A percentile compares a stretch with the other conserved stretches of the same genome.
Evolutionary conservation across 2,329 filamentous ascomycete species (phyloP).

Genomic region (Curvularia verruculosa): DNA sequence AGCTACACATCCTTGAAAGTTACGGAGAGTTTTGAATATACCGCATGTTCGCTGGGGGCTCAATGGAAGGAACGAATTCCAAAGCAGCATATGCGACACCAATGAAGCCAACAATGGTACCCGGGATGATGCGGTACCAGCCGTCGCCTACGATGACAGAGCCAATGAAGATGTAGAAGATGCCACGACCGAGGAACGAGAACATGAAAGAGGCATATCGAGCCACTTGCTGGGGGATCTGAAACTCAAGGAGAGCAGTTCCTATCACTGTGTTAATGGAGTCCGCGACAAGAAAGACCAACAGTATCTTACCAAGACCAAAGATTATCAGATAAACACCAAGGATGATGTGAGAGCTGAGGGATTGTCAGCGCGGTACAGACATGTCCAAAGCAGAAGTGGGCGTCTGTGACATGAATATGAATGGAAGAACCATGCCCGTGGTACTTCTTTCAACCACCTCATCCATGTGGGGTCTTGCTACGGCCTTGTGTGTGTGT

Average conservation of each 20-base stretch:
- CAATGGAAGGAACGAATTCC: slow-evolving; percentile 59
- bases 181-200: slow-evolving; percentile 92
- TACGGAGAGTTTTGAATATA: slow-evolving; percentile 24
- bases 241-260: slow-evolving; percentile 77
- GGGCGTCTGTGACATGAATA: neutral
- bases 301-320: slow-evolving; percentile 70
- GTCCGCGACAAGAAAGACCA: neutral
- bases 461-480: neutral
- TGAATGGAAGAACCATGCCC: neutral
- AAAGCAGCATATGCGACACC: slow-evolving; percentile 73
- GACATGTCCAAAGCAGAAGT: neutral
- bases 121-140: slow-evolving; percentile 74
- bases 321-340: slow-evolving; percentile 91
- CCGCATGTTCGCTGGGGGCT: slow-evolving; percentile 62
- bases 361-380: slow-evolving; percentile 27
- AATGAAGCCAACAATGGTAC: slow-evolving; percentile 75
- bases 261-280: slow-evolving; percentile 53
- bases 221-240: slow-evolving; percentile 89
- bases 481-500: neutral
- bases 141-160: slow-evolving; percentile 76
- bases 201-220: slow-evolving; percentile 98
- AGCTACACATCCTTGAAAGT: neutral
- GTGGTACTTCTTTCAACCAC: neutral
- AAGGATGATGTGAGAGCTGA: slow-evolving; percentile 74
- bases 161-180: slow-evolving; percentile 97